These are phyloP conservation scores for Aulographum hederae DNA, from an alignment of 2,329 filamentous ascomycete genomes.

Conservation along the genomic window DNA sequence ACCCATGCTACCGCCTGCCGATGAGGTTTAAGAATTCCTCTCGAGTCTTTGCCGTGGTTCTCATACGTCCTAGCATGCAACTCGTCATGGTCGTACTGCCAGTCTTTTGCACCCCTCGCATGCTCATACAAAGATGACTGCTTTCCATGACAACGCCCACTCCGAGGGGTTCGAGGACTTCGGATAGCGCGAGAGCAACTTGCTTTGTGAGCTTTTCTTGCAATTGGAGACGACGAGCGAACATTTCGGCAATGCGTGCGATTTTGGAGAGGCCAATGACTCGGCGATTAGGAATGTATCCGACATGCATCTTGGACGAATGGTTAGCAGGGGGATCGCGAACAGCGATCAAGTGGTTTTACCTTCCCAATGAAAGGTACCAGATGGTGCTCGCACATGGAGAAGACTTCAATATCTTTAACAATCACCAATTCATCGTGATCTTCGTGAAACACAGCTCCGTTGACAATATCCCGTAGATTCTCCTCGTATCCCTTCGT, in stretches of 20 bases:
- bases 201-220: slow-evolving; percentile 94
- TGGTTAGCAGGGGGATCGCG: not conserved
- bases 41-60: slow-evolving; percentile 78
- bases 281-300: slow-evolving; percentile 81
- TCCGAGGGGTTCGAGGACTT: slow-evolving; percentile 82
- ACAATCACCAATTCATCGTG: slow-evolving; percentile 97
- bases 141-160: slow-evolving; percentile 97
- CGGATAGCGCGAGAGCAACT: slow-evolving; percentile 82
- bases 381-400: slow-evolving; percentile 90
- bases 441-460: slow-evolving; percentile 87
- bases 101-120: slow-evolving; percentile 94
- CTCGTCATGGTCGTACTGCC: slow-evolving; percentile 77
- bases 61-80: slow-evolving; percentile 93
- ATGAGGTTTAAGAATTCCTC: slow-evolving; percentile 82
- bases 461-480: slow-evolving; percentile 76
- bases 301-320: slow-evolving; percentile 86
- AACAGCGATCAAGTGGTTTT: slow-evolving; percentile 8
- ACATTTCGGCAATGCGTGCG: slow-evolving; percentile 93
- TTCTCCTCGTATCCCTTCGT: slow-evolving; percentile 97
- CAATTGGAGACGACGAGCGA: slow-evolving; percentile 78
- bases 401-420: slow-evolving; percentile 91
- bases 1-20: slow-evolving; percentile 2
- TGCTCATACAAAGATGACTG: slow-evolving; percentile 94
- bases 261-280: slow-evolving; percentile 94
- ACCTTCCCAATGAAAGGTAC: slow-evolving; percentile 94